These are phyloP conservation scores for Apiotrichum siamense DNA, from an alignment of 1,284 basidiomycete genomes.

Conservation along the genomic window DNA sequence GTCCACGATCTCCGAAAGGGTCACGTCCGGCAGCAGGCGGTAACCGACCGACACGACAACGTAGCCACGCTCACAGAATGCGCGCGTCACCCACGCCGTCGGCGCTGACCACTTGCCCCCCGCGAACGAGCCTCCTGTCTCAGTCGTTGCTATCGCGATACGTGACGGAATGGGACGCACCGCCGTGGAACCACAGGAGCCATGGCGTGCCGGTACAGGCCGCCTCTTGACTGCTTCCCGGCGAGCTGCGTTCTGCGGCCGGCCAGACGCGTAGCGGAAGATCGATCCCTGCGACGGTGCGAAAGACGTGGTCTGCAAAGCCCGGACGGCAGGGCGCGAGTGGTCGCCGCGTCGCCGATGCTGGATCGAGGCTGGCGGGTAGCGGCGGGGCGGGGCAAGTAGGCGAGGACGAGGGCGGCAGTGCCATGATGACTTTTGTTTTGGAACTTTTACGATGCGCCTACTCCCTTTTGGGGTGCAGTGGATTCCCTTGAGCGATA, in stretches of 20 bases:
- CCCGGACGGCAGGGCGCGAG: slow-evolving; percentile 5
- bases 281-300: slow-evolving; percentile 21
- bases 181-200: slow-evolving; percentile 21
- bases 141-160: not conserved
- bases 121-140: not conserved
- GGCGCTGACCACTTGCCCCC: not conserved
- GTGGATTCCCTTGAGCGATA: too few relatives aligned
- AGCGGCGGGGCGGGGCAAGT: too few relatives aligned
- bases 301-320: slow-evolving; percentile 29
- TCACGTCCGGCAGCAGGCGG: slow-evolving; percentile 25
- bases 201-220: not conserved
- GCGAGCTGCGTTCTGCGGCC: not conserved
- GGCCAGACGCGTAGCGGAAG: slow-evolving; percentile 30
- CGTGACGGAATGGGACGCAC: slow-evolving; percentile 2
- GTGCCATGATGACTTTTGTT: too few relatives aligned
- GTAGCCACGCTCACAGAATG: slow-evolving; percentile 20
- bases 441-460: too few relatives aligned
- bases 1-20: slow-evolving; percentile 18
- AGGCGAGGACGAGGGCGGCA: too few relatives aligned
- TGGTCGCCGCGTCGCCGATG: not conserved
- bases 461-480: too few relatives aligned
- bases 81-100: slow-evolving; percentile 23
- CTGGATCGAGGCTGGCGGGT: too few relatives aligned
- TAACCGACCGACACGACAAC: slow-evolving; percentile 30
- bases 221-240: not conserved